These are phyloP conservation scores for Hypericum perforatum DNA, from an alignment of 345 rosid species.

Conservation along the genomic window DNA sequence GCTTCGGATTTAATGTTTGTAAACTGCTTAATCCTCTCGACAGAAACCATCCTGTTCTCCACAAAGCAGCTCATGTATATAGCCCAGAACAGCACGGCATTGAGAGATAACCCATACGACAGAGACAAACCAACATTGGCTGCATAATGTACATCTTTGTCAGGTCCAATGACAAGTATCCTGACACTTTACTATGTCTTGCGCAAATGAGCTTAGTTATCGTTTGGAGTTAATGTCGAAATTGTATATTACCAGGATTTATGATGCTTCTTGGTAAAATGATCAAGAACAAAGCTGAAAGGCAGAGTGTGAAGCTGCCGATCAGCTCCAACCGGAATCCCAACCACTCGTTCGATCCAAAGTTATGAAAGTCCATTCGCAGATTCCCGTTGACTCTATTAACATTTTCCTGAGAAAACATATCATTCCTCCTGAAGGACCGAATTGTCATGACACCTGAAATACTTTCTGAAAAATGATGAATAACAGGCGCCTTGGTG, in stretches of 20 bases:
- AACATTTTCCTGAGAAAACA: constrained; percentile 61
- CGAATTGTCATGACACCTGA: constrained; percentile 84
- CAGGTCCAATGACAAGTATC: neutral
- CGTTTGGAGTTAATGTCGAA: too few species aligned
- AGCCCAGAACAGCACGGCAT: constrained; percentile 64
- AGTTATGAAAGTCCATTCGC: constrained; percentile 86
- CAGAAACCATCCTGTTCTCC: constrained; percentile 86
- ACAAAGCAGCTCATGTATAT: constrained; percentile 79
- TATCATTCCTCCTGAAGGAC: constrained; percentile 48
- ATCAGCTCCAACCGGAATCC: constrained; percentile 76
- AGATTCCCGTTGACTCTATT: constrained; percentile 57
- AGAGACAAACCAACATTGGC: constrained; percentile 86
- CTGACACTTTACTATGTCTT: too few species aligned
- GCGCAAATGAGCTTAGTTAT: too few species aligned
- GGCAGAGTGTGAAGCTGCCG: constrained; percentile 71
- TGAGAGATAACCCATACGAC: constrained; percentile 86
- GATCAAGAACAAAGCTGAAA: constrained; percentile 67
- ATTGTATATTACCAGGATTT: constrained; percentile 57
- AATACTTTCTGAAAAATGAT: constrained; percentile 92
- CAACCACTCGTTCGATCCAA: constrained; percentile 86
- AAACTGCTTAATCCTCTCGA: constrained; percentile 89
- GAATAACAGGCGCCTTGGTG: constrained; percentile 89
- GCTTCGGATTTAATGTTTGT: constrained; percentile 72
- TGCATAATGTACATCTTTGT: constrained; percentile 20
- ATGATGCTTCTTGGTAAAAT: constrained; percentile 67